Base-by-base conservation (phyloP, 1,284 basidiomycete species). In the Cutaneotrichosporon mucoides region DNA sequence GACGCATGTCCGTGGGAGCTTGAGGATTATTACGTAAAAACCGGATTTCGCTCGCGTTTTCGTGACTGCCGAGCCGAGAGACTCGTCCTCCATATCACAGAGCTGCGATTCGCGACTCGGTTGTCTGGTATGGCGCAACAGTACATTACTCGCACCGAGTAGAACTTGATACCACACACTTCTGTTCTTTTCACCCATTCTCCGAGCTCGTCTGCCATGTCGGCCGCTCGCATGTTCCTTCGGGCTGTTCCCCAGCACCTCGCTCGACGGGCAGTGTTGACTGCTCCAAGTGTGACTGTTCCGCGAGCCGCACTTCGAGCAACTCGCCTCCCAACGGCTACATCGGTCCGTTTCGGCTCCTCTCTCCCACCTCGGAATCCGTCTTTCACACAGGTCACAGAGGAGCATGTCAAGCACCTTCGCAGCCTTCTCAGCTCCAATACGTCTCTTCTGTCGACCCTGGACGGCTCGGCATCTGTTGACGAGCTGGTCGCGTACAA, bases 401-500 rank as follows among this genome's bases (percentile, higher is more conserved):
- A 71, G 10, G 71, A 76, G 2, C 80, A 83, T 58, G 72, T 84
- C 60, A 72, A 76, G 46, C 72, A 74, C n/a, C 75, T 84, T 57
- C 77, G 79, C 11, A 68, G 73, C 4, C 70, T 83, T 35, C 74
- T 83, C 1, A 75, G 81, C 4, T 76, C 79, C 0, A 73, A 78
- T 0, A 73, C 76, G 6, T 78, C 78, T 24, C 67, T 83, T 38
- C 69, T 83, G 38, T 81, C 80, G 12, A 83, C 81, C 5, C 61
- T 82, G 33, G 73, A 78, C 36, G 74, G 72, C 2, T 73, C 78
- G 1, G 72, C 77, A 7, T 66, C 68, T 5, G 47, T 60, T 3
- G 84, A 88, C 10, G 94, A 97, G 66, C 83, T 98, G 40, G 83
- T 84, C 15, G 82, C 79, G 0, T 97, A 85, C 82, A 99, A 99